Evolutionary conservation across 129 eudicot genomes (phyloP).

Genomic region (Chrysanthemum lavandulifolium): DNA sequence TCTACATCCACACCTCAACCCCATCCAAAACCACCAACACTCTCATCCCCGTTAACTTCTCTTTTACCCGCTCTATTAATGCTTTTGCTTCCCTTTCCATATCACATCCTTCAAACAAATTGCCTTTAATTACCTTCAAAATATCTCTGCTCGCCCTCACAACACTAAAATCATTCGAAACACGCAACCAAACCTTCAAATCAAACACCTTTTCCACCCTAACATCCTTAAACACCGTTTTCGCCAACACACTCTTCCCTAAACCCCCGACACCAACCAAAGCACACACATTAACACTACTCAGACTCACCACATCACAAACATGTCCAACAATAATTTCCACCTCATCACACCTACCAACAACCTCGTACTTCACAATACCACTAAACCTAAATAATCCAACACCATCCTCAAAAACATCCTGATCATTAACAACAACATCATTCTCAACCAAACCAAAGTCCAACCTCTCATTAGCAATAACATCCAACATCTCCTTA

Average conservation of each 20-base stretch:
- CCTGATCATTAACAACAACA: neutral
- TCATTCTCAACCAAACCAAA: conserved; percentile 29
- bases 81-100: conserved; percentile 10
- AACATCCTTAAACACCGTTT: conserved; percentile 24
- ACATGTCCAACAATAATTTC: conserved; percentile 26
- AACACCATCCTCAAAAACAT: neutral
- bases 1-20: conserved; percentile 21
- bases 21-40: conserved; percentile 35
- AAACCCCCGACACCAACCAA: conserved; percentile 31
- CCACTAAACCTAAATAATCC: neutral
- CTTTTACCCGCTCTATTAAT: conserved; percentile 2
- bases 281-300: conserved; percentile 17
- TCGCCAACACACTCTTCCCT: conserved; percentile 31
- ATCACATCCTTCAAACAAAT: neutral
- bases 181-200: conserved; percentile 29
- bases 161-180: conserved; percentile 9
- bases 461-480: conserved; percentile 24
- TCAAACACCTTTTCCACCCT: conserved; percentile 29
- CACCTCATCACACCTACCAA: conserved; percentile 24
- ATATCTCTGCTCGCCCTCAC: conserved; percentile 15
- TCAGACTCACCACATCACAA: conserved; percentile 1
- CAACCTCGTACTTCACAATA: conserved; percentile 14
- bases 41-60: conserved; percentile 17
- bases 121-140: conserved; percentile 24
- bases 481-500: conserved; percentile 23